These are phyloP conservation scores for Dorcoceras hygrometricum DNA, from an alignment of 257 asterid genomes.

Conservation along the genomic window DNA sequence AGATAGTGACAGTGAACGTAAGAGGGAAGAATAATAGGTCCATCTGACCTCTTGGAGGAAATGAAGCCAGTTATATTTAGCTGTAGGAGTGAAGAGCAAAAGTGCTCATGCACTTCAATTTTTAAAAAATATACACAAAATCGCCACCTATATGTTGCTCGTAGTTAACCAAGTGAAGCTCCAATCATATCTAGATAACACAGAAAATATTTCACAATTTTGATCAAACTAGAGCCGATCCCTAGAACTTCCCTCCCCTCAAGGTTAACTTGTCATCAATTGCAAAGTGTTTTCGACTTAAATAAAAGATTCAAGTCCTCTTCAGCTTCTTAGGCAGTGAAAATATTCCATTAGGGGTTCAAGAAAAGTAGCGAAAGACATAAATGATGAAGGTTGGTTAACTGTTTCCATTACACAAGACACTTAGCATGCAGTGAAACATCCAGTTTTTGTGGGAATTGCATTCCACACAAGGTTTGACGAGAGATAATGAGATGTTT, in stretches of 20 bases:
- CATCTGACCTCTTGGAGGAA: not conserved
- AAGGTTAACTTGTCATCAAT: not conserved
- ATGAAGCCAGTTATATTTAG: not conserved
- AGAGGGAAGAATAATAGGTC: constrained; percentile 11
- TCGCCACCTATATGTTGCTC: not conserved
- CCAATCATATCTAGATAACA: not conserved
- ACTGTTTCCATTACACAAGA: not conserved
- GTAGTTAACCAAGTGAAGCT: not conserved
- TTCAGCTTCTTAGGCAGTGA: not conserved
- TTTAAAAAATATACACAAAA: too few relatives aligned
- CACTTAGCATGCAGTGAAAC: not conserved
- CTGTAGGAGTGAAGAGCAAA: constrained; percentile 10
- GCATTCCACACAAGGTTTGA: not conserved
- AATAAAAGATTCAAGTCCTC: not conserved
- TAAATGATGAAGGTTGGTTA: not conserved
- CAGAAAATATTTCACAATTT: not conserved
- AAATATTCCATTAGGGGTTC: not conserved
- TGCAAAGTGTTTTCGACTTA: not conserved
- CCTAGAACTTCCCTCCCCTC: not conserved
- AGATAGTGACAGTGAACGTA: constrained; percentile 5
- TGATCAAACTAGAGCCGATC: not conserved
- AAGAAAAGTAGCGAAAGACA: not conserved
- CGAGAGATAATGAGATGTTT: not conserved
- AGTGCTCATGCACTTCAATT: not conserved
- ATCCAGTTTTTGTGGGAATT: not conserved